These are phyloP conservation scores for Scutellaria minor DNA, from an alignment of 257 asterid genomes.

Conservation along the genomic window DNA sequence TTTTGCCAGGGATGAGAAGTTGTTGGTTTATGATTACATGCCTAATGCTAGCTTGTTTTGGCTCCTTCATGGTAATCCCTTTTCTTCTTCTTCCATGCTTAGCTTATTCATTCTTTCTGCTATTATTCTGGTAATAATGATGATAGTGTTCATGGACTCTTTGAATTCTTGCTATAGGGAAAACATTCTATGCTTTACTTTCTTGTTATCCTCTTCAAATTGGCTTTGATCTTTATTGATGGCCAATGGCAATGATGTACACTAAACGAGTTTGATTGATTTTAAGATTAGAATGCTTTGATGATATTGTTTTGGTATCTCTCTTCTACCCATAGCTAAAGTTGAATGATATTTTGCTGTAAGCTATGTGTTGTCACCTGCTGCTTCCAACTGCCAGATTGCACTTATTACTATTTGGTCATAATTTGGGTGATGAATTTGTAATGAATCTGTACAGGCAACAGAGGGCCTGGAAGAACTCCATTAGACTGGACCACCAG, in stretches of 20 bases:
- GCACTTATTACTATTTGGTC: neutral
- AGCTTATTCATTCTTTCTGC: neutral
- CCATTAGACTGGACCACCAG: slow-evolving; percentile 93
- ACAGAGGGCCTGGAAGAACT: slow-evolving; percentile 96
- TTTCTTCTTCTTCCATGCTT: neutral
- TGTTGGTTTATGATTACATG: slow-evolving; percentile 83
- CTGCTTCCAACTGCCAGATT: neutral
- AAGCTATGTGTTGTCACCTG: neutral
- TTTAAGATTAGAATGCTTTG: neutral
- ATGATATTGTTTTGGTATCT: neutral
- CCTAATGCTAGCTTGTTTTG: slow-evolving; percentile 83
- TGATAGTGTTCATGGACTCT: too few relatives aligned
- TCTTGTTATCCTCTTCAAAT: too few relatives aligned
- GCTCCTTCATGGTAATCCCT: slow-evolving; percentile 84
- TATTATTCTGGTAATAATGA: too few relatives aligned
- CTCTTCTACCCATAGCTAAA: too few relatives aligned
- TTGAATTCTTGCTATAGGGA: too few relatives aligned
- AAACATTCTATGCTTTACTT: too few relatives aligned
- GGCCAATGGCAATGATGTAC: neutral
- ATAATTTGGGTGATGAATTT: neutral
- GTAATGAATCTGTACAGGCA: slow-evolving; percentile 52
- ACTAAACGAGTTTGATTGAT: neutral
- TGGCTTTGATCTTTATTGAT: too few relatives aligned
- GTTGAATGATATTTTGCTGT: neutral
- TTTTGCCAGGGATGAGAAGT: slow-evolving; percentile 82